These are phyloP conservation scores for Amylostereum chailletii DNA, from an alignment of 1,284 basidiomycete genomes.

Conservation along the genomic window DNA sequence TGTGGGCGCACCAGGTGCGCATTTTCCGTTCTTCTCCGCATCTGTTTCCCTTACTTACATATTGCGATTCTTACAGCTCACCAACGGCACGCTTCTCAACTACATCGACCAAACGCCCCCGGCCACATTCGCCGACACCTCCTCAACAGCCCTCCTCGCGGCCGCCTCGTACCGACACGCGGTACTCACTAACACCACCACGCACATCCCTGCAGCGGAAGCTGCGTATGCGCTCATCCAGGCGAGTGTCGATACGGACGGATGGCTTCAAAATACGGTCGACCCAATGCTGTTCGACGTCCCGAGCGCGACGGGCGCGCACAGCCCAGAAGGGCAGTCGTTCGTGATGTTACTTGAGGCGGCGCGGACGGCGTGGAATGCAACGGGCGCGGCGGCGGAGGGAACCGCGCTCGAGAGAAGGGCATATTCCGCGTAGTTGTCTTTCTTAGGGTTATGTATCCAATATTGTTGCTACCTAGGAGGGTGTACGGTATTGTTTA, in stretches of 20 bases:
- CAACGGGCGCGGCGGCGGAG: too few species aligned
- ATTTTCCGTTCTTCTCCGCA: neutral
- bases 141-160: conserved; percentile 62
- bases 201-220: conserved; percentile 41
- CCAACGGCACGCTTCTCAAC: conserved; percentile 54
- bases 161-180: conserved; percentile 57
- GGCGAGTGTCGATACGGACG: conserved; percentile 30
- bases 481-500: too few species aligned
- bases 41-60: neutral
- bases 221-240: conserved; percentile 22
- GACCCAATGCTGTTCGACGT: conserved; percentile 48
- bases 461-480: too few species aligned
- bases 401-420: too few species aligned
- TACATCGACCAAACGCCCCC: conserved; percentile 45
- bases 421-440: too few species aligned
- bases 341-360: conserved; percentile 67
- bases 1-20: conserved; percentile 20
- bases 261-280: conserved; percentile 65
- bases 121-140: conserved; percentile 56
- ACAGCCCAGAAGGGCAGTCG: conserved; percentile 57
- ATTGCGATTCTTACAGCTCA: conserved; percentile 22
- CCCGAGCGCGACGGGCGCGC: conserved; percentile 27
- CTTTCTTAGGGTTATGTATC: too few species aligned
- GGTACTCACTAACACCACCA: conserved; percentile 32
- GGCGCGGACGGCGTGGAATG: conserved; percentile 59